Evolutionary conservation across 257 asterid species (phyloP).

Genomic region (Solanum virginianum): DNA sequence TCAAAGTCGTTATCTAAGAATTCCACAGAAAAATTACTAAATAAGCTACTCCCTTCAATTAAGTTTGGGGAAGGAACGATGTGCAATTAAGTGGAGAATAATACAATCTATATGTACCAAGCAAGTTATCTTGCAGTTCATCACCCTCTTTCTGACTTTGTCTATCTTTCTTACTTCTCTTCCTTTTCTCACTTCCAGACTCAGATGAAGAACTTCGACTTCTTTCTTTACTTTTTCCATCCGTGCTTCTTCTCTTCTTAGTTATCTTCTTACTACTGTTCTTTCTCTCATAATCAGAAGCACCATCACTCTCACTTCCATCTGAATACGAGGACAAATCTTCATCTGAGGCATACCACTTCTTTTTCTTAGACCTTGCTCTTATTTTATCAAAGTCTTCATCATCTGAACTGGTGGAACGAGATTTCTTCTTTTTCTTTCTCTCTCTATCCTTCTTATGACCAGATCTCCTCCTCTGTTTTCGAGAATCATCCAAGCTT

Average conservation of each 20-base stretch:
- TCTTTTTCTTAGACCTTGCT: conserved; percentile 49
- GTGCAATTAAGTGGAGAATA: background rate
- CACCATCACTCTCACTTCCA: conserved; percentile 27
- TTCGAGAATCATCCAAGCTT: conserved; percentile 16
- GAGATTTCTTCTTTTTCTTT: conserved; percentile 30
- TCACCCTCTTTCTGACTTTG: background rate
- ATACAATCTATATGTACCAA: conserved; percentile 8
- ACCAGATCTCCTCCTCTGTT: conserved; percentile 32
- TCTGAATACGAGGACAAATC: conserved; percentile 46
- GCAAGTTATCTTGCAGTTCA: conserved; percentile 8
- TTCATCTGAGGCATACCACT: conserved; percentile 81
- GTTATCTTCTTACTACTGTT: conserved; percentile 20
- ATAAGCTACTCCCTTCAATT: background rate
- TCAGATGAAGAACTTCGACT: conserved; percentile 29
- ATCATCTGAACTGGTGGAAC: conserved; percentile 50
- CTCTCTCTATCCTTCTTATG: conserved; percentile 28
- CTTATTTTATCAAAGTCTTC: conserved; percentile 48
- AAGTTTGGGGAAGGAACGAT: background rate
- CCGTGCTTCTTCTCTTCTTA: conserved; percentile 25
- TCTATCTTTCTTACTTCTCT: conserved; percentile 7
- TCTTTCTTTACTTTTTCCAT: conserved; percentile 25
- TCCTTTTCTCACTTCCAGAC: conserved; percentile 6
- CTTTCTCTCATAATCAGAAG: conserved; percentile 23
- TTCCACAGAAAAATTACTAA: background rate
- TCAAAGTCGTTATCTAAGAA: conserved; percentile 17